These are phyloP conservation scores for Starmerella sirachaensis DNA, from an alignment of 805 yeast species.

Conservation along the genomic window DNA sequence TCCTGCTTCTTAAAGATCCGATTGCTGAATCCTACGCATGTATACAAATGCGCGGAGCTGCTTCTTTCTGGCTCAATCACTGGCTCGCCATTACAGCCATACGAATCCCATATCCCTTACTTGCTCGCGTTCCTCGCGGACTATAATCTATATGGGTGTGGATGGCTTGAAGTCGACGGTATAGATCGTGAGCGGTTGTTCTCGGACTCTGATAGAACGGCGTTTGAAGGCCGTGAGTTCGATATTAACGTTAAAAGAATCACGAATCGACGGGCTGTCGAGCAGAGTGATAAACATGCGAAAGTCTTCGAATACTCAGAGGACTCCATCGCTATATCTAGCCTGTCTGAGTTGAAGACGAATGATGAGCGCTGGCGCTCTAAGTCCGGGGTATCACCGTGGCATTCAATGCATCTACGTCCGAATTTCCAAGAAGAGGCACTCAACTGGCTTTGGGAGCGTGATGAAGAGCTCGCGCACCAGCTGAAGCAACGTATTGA, in stretches of 20 bases:
- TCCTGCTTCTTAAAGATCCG: conserved; percentile 56
- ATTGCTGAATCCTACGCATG: conserved; percentile 49
- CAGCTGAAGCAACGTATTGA: conserved; percentile 2
- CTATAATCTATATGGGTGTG: conserved; percentile 73
- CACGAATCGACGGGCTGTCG: conserved; percentile 37
- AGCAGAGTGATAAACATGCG: conserved; percentile 38
- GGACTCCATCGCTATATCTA: conserved; percentile 11
- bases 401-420: conserved; percentile 7
- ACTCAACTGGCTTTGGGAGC: conserved; percentile 18
- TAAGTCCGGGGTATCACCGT: conserved; percentile 6
- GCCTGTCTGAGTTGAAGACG: conserved; percentile 14
- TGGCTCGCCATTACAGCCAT: conserved; percentile 37
- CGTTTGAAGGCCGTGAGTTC: conserved; percentile 55
- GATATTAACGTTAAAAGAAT: conserved; percentile 57
- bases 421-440: conserved; percentile 7
- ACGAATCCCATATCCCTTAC: conserved; percentile 73
- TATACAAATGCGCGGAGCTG: conserved; percentile 42
- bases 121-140: conserved; percentile 69
- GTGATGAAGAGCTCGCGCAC: background rate
- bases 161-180: conserved; percentile 45
- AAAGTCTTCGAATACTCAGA: conserved; percentile 30
- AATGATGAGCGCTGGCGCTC: conserved; percentile 13
- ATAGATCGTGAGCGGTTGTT: background rate
- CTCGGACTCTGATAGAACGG: conserved; percentile 28
- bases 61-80: conserved; percentile 36